A percentile compares a stretch with the other conserved stretches of the same genome.
Evolutionary conservation across 2,329 filamentous ascomycete genomes (phyloP).

Genomic region (Dendryphion nanum): DNA sequence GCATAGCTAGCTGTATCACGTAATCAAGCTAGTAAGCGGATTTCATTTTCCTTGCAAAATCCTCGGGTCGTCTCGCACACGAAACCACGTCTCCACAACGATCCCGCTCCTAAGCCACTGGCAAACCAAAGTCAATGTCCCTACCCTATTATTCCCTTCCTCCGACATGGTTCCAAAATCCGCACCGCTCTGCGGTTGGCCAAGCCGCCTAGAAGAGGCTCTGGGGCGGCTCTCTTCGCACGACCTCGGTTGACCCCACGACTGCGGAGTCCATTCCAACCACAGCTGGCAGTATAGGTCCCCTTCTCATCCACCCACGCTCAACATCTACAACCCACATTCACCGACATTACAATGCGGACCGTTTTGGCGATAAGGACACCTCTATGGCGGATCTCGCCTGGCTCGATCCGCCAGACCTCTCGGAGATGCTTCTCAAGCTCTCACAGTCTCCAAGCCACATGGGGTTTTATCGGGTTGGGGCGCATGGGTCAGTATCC

Average conservation of each 20-base stretch:
- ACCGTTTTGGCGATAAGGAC: constrained; percentile 25
- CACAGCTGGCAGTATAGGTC: constrained; percentile 19
- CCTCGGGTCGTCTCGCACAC: not conserved
- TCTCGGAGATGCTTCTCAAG: constrained; percentile 45
- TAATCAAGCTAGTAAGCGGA: too few relatives aligned
- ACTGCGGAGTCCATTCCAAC: constrained; percentile 33
- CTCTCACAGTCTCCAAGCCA: constrained; percentile 40
- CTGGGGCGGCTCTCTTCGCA: constrained; percentile 4
- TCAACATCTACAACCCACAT: constrained; percentile 11
- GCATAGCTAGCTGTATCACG: too few relatives aligned
- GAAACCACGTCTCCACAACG: not conserved
- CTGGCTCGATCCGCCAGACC: constrained; percentile 16
- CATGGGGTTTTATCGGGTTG: constrained; percentile 53
- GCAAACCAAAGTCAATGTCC: not conserved
- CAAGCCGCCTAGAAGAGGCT: constrained; percentile 9
- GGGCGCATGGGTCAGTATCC: constrained; percentile 48
- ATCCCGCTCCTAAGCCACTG: not conserved
- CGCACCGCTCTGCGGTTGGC: constrained; percentile 5
- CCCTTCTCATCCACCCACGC: constrained; percentile 11
- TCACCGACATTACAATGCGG: constrained; percentile 25
- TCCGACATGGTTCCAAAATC: not conserved
- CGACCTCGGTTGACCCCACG: constrained; percentile 36
- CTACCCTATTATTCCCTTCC: not conserved
- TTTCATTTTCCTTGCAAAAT: too few relatives aligned
- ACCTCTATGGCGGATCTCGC: constrained; percentile 23